Conservation (phyloP, 2,329 filamentous ascomycete genomes). For the Hypoxylon sp. region DNA sequence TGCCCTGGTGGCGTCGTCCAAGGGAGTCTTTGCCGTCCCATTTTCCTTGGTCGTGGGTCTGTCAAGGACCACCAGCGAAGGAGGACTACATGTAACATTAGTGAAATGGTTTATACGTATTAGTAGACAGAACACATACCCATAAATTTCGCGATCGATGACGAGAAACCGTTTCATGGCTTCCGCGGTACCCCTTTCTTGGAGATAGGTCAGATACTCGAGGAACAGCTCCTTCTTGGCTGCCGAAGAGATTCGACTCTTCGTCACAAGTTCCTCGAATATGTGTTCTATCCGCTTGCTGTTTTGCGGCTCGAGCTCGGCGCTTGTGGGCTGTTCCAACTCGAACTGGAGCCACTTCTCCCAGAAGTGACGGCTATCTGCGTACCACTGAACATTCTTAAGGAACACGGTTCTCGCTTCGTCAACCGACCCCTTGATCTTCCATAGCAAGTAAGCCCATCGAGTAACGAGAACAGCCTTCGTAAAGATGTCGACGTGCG, state of each 20-base stretch:
- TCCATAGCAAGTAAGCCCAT: constrained; percentile 89
- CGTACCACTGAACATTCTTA: constrained; percentile 85
- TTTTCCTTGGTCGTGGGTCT: constrained; percentile 60
- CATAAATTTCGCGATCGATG: constrained; percentile 88
- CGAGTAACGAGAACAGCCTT: constrained; percentile 90
- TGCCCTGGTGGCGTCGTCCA: constrained; percentile 63
- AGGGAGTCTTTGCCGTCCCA: constrained; percentile 55
- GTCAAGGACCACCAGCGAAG: constrained; percentile 58
- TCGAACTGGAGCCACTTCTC: constrained; percentile 89
- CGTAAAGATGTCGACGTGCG: constrained; percentile 77
- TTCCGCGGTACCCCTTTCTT: constrained; percentile 83
- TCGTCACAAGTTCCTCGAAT: constrained; percentile 78
- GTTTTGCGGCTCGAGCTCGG: constrained; percentile 72
- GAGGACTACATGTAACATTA: constrained; percentile 54
- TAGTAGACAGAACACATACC: constrained; percentile 64
- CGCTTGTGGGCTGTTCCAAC: constrained; percentile 79
- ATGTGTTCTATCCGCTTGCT: constrained; percentile 83
- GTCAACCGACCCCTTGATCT: constrained; percentile 81
- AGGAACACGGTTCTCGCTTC: constrained; percentile 87
- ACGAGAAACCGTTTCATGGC: constrained; percentile 87
- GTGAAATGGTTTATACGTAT: background rate
- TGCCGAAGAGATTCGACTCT: constrained; percentile 74
- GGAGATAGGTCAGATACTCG: constrained; percentile 84
- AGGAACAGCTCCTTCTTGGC: constrained; percentile 81
- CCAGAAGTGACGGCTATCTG: constrained; percentile 91